Evolutionary conservation across 768 basidiomycete species (phyloP), one percentile per base, ranked within the genome.

Genomic region (Multifurca ochricompacta): DNA sequence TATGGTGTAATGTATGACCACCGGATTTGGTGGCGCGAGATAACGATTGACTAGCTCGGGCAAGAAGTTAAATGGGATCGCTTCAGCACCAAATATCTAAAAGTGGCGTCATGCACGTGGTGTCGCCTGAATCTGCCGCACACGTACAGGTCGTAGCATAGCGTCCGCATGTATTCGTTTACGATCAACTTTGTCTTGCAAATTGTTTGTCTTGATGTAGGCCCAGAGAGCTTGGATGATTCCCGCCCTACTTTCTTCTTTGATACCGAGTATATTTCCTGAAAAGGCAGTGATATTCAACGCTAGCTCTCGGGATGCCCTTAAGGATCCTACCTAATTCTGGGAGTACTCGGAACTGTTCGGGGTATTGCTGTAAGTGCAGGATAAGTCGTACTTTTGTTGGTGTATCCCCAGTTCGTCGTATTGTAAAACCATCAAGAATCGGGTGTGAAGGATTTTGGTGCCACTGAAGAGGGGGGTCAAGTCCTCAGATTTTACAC

Each of bases 151-250:
- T 66, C 79, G 73, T 40, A 91, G 71, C 51, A 74, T 75, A 11
- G 82, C 85, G 62, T 91, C 89, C 2, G 81, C 75, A 10, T 79
- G 78, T 48, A 91, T 80, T 47, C 81, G 67, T 35, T 83, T 77
- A 52, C 88, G 73, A 67, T 91, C 88, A 0, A 79, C 78, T 61
- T 90, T 91, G 68, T 91, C 90, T 68, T 91, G 89, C 16, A 94
- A 70, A 23, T 81, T 79, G 60, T 91, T 76, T 13, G 84, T 72
- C 66, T 93, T 95, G 71, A 96, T 87, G 62, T 94, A 92, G 63
- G 87, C 89, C 94, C 94, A 98, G 10, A 96, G 66, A 0, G 87
- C 79, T 52, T 90, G 84, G 16, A 95, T 77, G 16, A 90, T 79
- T 6, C 86, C 89, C 21, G 85, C 73, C 27, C 90, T 79, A 32